Conservation (phyloP, 768 basidiomycete genomes). For the Tylopilus balloui region DNA sequence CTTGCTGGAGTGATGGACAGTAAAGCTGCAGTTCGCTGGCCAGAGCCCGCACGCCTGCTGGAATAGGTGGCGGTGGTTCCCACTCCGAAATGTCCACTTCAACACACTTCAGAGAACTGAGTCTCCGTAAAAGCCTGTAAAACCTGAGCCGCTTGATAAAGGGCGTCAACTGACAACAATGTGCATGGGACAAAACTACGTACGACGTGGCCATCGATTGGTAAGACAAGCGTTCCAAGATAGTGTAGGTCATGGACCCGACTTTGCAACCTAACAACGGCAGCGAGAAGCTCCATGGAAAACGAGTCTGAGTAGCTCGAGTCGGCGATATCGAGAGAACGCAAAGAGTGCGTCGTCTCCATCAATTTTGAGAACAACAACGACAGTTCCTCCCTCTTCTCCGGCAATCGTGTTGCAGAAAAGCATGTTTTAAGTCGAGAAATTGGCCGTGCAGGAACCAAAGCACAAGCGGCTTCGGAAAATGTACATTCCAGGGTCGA, state of each 20-base stretch:
- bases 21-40: constrained; percentile 60
- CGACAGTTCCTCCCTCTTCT: constrained; percentile 51
- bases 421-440: constrained; percentile 66
- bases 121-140: constrained; percentile 54
- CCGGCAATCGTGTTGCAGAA: constrained; percentile 43
- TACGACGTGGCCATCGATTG: constrained; percentile 39
- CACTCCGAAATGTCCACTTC: constrained; percentile 66
- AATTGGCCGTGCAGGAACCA: constrained; percentile 56
- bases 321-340: constrained; percentile 59
- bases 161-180: background rate
- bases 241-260: constrained; percentile 45
- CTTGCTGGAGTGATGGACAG: constrained; percentile 44
- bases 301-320: constrained; percentile 52
- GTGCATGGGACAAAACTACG: constrained; percentile 18
- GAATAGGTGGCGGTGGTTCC: constrained; percentile 52
- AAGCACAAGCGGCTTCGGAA: constrained; percentile 52
- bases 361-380: constrained; percentile 44
- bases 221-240: constrained; percentile 61
- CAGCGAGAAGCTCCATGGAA: constrained; percentile 47
- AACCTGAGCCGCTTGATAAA: constrained; percentile 51
- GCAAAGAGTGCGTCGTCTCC: constrained; percentile 41
- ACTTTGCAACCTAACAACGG: constrained; percentile 35
- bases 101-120: constrained; percentile 47
- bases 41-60: constrained; percentile 53
- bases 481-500: constrained; percentile 63